Evolutionary conservation across 2,329 filamentous ascomycete species (phyloP).

Genomic region (Onygena corvina): DNA sequence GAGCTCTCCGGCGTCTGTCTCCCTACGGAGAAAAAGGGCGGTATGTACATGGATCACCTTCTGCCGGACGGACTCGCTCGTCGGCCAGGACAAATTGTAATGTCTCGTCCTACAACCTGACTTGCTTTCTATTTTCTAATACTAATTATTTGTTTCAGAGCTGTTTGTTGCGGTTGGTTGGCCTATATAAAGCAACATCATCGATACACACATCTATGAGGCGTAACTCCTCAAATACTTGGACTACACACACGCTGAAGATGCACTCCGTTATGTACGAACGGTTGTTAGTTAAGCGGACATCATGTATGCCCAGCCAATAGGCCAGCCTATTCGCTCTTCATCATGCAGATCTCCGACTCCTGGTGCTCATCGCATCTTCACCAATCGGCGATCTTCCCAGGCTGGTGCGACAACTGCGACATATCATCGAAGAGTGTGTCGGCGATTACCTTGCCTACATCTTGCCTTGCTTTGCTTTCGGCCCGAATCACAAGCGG

Average conservation of each 20-base stretch:
- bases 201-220: no score
- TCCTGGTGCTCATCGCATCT: background rate
- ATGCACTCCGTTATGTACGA: background rate
- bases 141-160: background rate
- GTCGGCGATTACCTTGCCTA: background rate
- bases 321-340: background rate
- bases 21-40: background rate
- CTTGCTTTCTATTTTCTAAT: background rate
- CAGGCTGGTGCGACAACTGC: background rate
- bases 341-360: background rate
- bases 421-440: background rate
- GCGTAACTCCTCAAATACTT: background rate
- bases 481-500: constrained; percentile 2
- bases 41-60: background rate
- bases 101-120: background rate
- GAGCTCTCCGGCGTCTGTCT: background rate
- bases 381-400: constrained; percentile 6
- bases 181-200: no score
- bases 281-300: background rate
- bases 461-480: background rate
- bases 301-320: background rate
- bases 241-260: background rate
- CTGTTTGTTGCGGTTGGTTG: no score
- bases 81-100: constrained; percentile 1
- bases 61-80: background rate